Conservation (phyloP, 108 stramenopile species). For the Nannochloropsis gaditana region DNA sequence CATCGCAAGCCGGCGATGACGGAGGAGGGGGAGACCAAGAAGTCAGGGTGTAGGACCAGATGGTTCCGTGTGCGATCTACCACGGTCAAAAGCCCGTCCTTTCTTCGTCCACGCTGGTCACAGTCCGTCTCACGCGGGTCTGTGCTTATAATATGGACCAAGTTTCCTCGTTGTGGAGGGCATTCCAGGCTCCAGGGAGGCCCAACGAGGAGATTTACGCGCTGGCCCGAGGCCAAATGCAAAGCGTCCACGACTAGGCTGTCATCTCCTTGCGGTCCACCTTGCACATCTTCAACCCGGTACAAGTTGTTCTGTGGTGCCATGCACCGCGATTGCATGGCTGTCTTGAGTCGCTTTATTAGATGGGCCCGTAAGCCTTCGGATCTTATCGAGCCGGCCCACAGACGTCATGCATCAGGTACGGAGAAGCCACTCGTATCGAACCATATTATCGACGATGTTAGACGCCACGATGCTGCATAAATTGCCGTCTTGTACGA, state of each 20-base stretch:
- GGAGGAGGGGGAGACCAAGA: constrained; percentile 49
- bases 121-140: not conserved
- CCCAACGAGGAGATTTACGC: not conserved
- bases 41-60: constrained; percentile 45
- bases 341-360: too few species aligned
- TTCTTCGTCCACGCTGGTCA: not conserved
- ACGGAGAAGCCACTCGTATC: too few species aligned
- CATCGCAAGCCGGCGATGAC: constrained; percentile 42
- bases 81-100: constrained; percentile 23
- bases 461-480: too few species aligned
- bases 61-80: constrained; percentile 39
- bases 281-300: not conserved
- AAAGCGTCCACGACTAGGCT: not conserved
- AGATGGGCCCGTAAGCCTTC: too few species aligned
- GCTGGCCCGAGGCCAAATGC: not conserved
- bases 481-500: too few species aligned
- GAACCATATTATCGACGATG: too few species aligned
- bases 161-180: not conserved
- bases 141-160: not conserved
- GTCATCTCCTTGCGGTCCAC: not conserved
- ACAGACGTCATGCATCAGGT: too few species aligned
- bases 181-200: constrained; percentile 17
- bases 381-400: too few species aligned
- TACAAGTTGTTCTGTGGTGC: too few species aligned
- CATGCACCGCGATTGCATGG: too few species aligned